These are phyloP conservation scores for Coffea canephora DNA, from an alignment of 257 asterid genomes.

Conservation along the genomic window DNA sequence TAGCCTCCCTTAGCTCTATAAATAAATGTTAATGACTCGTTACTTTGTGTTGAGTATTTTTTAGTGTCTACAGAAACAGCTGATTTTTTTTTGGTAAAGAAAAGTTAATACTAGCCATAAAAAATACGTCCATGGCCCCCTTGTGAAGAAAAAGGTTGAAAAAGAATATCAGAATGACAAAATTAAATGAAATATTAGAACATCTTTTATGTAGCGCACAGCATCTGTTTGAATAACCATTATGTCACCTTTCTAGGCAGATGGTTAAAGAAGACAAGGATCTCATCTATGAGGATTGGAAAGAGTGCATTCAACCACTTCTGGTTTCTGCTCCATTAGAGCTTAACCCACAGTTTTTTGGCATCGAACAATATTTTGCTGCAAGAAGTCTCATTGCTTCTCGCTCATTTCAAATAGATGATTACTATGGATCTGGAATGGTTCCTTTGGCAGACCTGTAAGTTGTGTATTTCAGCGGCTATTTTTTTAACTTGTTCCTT, in stretches of 20 bases:
- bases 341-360: conserved; percentile 55
- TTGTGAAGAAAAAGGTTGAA: too few species aligned
- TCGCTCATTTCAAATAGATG: conserved; percentile 76
- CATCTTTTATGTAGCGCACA: neutral
- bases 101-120: neutral
- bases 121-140: too few species aligned
- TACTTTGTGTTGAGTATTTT: too few species aligned
- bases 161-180: too few species aligned
- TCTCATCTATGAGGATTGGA: conserved; percentile 75
- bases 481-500: neutral
- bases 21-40: too few species aligned
- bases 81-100: neutral
- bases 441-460: conserved; percentile 97
- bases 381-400: conserved; percentile 87
- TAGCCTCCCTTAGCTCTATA: too few species aligned
- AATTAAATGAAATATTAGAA: too few species aligned
- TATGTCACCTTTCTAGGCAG: conserved; percentile 49
- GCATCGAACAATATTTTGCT: conserved; percentile 62
- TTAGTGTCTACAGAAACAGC: neutral
- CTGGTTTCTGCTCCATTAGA: conserved; percentile 33
- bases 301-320: conserved; percentile 73
- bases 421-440: conserved; percentile 84
- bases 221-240: conserved; percentile 10
- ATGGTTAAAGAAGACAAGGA: conserved; percentile 71
- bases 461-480: conserved; percentile 28